phyloP scores from a whole-genome alignment of 176 grass and related monocot genomes.

The Phragmites australis region DNA sequence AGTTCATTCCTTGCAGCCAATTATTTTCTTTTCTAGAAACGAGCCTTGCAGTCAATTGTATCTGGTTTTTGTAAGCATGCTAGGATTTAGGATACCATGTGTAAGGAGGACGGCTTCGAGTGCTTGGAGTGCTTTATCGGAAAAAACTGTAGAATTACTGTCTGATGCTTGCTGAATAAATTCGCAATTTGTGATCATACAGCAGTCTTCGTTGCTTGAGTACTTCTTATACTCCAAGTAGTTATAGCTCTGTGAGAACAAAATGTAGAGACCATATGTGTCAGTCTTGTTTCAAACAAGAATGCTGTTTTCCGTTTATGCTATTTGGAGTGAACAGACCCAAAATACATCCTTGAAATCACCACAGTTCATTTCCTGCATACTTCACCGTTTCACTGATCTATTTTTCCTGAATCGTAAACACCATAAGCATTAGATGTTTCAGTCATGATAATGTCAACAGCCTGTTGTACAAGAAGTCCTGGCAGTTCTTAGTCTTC shows the following conservation, averaged over 20 bases:
- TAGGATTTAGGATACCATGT: not conserved
- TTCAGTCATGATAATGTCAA: conserved; percentile 7
- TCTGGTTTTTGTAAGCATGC: too few relatives aligned
- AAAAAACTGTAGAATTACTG: not conserved
- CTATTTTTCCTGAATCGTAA: conserved; percentile 15
- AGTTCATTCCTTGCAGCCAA: not conserved
- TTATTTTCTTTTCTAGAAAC: not conserved
- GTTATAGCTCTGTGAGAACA: not conserved
- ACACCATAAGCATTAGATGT: not conserved
- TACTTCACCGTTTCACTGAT: conserved; percentile 3
- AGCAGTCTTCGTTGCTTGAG: not conserved
- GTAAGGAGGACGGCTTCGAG: not conserved
- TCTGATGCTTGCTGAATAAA: not conserved
- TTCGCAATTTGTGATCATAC: not conserved
- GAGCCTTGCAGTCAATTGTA: too few relatives aligned
- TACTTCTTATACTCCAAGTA: not conserved
- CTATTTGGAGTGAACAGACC: not conserved
- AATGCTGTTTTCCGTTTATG: too few relatives aligned
- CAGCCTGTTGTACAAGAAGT: not conserved
- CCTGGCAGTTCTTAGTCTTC: not conserved
- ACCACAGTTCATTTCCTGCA: not conserved
- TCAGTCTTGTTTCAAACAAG: not conserved
- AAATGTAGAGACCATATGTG: not conserved
- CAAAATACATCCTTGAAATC: conserved; percentile 5
- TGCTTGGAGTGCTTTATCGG: not conserved